Evolutionary conservation across 345 rosid species (phyloP).

Genomic region (Salix caprea): DNA sequence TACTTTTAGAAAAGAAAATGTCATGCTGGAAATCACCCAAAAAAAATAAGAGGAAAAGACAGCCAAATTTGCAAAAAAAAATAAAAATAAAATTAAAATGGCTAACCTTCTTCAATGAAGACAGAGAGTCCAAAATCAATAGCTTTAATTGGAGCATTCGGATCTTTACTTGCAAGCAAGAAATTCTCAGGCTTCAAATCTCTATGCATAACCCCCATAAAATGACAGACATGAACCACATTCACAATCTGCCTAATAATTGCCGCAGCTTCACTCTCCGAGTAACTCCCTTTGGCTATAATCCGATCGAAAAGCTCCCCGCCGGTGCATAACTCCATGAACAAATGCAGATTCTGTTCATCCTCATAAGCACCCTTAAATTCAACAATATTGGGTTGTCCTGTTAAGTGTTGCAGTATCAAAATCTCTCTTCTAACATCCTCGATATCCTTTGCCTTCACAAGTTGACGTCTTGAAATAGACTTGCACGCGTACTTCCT

Average conservation of each 20-base stretch:
- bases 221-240: conserved; percentile 34
- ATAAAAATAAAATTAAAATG: neutral
- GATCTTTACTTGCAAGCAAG: conserved; percentile 13
- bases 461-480: conserved; percentile 18
- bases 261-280: conserved; percentile 19
- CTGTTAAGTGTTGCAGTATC: conserved; percentile 25
- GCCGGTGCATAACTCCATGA: conserved; percentile 33
- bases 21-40: neutral
- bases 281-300: conserved; percentile 16
- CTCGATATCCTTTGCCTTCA: conserved; percentile 16
- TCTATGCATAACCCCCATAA: conserved; percentile 35
- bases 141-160: conserved; percentile 20
- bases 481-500: conserved; percentile 27
- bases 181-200: conserved; percentile 37
- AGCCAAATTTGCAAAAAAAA: neutral
- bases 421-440: conserved; percentile 23
- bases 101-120: conserved; percentile 30
- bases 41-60: too few species aligned
- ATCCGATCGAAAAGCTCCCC: conserved; percentile 37
- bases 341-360: conserved; percentile 15
- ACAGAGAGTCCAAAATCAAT: conserved; percentile 35
- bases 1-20: neutral
- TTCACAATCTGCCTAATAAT: conserved; percentile 26
- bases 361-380: conserved; percentile 34
- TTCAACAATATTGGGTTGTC: conserved; percentile 34